Percentiles rank a stretch among this genome's conserved stretches.
phyloP scores from a whole-genome alignment of 176 grass and related monocot genomes.

The Avena eriantha region DNA sequence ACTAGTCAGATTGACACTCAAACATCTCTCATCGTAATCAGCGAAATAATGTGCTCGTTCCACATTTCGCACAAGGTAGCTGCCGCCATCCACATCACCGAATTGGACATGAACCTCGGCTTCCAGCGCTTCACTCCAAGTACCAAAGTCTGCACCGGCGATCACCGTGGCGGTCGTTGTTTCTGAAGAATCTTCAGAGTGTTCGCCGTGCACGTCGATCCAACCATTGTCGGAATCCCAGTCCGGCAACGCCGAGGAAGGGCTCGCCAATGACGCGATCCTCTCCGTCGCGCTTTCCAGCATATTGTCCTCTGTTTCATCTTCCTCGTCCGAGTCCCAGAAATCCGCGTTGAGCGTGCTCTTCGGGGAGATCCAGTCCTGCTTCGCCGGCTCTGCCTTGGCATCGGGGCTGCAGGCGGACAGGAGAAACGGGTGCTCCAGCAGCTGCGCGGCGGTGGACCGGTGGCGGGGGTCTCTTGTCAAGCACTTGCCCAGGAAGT shows the following conservation, averaged over 20 bases:
- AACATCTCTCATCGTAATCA: slow-evolving; percentile 1
- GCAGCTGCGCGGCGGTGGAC: slow-evolving; percentile 46
- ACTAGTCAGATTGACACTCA: neutral
- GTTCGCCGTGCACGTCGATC: slow-evolving; percentile 1
- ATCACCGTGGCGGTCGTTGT: neutral
- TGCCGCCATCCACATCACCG: neutral
- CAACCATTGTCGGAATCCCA: slow-evolving; percentile 45
- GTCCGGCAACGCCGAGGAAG: slow-evolving; percentile 18
- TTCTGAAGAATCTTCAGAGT: neutral
- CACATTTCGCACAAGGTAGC: neutral
- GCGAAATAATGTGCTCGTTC: neutral
- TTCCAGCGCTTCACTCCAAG: neutral
- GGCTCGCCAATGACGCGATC: slow-evolving; percentile 33
- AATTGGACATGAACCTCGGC: neutral
- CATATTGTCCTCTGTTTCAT: slow-evolving; percentile 18
- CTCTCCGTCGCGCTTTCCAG: neutral
- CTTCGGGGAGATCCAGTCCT: slow-evolving; percentile 56
- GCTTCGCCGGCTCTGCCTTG: slow-evolving; percentile 48
- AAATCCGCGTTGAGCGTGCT: slow-evolving; percentile 58
- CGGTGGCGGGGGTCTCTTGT: slow-evolving; percentile 46
- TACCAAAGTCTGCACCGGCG: neutral
- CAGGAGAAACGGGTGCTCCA: slow-evolving; percentile 63
- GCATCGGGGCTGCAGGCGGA: slow-evolving; percentile 23
- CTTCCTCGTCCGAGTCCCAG: slow-evolving; percentile 50
- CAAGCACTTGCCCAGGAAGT: slow-evolving; percentile 68